phyloP scores from a whole-genome alignment of 768 basidiomycete genomes.

The Suillus clintonianus region DNA sequence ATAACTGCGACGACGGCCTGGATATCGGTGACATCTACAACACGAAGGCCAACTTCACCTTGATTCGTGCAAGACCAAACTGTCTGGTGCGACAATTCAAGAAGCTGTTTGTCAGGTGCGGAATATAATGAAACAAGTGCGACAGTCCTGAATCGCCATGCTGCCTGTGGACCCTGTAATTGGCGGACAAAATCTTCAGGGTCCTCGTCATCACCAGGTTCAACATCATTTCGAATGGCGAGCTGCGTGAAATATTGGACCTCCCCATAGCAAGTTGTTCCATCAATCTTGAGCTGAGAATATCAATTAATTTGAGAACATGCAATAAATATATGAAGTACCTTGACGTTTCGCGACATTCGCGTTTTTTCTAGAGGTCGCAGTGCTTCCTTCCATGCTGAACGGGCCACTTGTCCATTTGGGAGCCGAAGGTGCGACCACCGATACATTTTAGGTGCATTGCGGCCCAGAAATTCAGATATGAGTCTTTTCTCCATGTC shows the following conservation, averaged over 20 bases:
- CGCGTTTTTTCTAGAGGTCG: slow-evolving; percentile 19
- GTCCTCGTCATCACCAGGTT: neutral
- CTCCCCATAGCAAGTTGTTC: slow-evolving; percentile 9
- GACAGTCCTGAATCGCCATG: slow-evolving; percentile 3
- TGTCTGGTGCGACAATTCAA: slow-evolving; percentile 16
- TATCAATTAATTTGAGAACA: slow-evolving; percentile 1
- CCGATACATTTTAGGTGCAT: neutral
- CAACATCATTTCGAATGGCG: neutral
- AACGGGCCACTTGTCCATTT: slow-evolving; percentile 39
- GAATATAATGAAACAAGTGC: slow-evolving; percentile 25
- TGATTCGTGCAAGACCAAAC: slow-evolving; percentile 19
- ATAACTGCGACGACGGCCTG: slow-evolving; percentile 25
- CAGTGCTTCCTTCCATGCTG: slow-evolving; percentile 30
- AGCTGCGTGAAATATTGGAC: slow-evolving; percentile 16
- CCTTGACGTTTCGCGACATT: slow-evolving; percentile 37
- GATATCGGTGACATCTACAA: slow-evolving; percentile 20
- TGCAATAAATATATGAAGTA: slow-evolving; percentile 11
- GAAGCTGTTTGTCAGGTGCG: slow-evolving; percentile 16
- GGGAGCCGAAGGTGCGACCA: slow-evolving; percentile 39
- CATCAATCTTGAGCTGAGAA: neutral
- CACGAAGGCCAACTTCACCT: slow-evolving; percentile 14
- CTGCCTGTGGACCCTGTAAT: too few relatives aligned
- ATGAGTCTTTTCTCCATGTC: slow-evolving; percentile 5
- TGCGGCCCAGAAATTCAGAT: too few relatives aligned
- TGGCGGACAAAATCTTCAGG: neutral